Conservation (phyloP, 2,329 filamentous ascomycete genomes). For the Ceratocystis variospora region DNA sequence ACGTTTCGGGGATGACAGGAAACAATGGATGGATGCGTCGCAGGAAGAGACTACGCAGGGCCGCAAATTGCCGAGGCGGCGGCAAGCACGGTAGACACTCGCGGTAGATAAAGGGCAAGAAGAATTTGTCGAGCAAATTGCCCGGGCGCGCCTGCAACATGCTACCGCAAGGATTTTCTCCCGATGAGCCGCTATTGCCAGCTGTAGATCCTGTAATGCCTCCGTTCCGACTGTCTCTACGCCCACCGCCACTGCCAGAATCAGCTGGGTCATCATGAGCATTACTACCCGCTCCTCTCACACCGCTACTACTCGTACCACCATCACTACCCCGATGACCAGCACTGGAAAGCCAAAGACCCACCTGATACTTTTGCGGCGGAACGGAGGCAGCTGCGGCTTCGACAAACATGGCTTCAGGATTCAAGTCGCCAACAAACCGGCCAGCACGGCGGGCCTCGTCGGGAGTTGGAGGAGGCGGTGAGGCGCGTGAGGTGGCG, state of each 20-base stretch:
- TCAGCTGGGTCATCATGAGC: background rate
- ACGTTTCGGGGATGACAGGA: conserved; percentile 34
- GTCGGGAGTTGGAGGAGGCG: background rate
- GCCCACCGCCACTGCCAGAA: background rate
- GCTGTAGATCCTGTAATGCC: background rate
- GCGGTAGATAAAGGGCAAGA: conserved; percentile 32
- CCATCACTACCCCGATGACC: background rate
- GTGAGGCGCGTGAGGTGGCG: conserved; percentile 2
- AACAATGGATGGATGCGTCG: conserved; percentile 43
- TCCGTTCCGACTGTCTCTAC: background rate
- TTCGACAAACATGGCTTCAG: conserved; percentile 46
- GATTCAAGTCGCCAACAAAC: conserved; percentile 46
- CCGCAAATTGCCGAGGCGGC: conserved; percentile 33
- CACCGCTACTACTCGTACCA: background rate
- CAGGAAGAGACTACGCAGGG: conserved; percentile 34
- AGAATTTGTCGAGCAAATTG: conserved; percentile 29
- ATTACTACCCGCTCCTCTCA: background rate
- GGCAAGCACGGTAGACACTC: conserved; percentile 37
- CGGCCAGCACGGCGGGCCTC: conserved; percentile 26
- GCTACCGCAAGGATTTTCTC: background rate
- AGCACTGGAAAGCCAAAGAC: conserved; percentile 36
- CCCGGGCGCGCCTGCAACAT: conserved; percentile 5
- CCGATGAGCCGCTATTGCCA: background rate
- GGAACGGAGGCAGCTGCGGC: conserved; percentile 32
- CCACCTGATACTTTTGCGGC: conserved; percentile 36